phyloP scores from a whole-genome alignment of 1,284 basidiomycete species.

The Athelia sp. region DNA sequence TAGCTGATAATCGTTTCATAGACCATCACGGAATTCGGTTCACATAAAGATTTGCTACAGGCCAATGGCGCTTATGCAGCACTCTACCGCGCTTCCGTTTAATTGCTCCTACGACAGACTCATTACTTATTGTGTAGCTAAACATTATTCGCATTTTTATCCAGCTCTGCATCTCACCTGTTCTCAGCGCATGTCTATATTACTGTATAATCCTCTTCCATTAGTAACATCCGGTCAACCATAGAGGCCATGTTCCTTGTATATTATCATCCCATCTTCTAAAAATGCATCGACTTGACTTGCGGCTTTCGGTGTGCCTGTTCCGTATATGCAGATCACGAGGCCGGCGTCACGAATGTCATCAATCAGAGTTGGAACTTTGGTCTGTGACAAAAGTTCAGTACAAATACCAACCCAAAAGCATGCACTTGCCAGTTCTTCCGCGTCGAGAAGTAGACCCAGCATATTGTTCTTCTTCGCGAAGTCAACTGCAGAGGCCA shows the following conservation, averaged over 20 bases:
- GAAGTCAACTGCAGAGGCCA: conserved; percentile 91
- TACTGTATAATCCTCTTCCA: neutral
- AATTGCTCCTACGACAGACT: conserved; percentile 10
- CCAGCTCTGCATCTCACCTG: neutral
- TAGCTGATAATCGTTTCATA: conserved; percentile 22
- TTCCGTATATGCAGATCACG: conserved; percentile 77
- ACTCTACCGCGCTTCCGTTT: conserved; percentile 66
- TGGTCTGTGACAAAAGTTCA: conserved; percentile 34
- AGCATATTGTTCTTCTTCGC: conserved; percentile 92
- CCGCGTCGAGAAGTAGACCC: conserved; percentile 89
- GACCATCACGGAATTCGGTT: conserved; percentile 77
- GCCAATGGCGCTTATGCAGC: conserved; percentile 63
- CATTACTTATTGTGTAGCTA: too few relatives aligned
- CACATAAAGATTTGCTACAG: conserved; percentile 67
- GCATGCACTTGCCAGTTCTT: conserved; percentile 61
- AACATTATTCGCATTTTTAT: conserved; percentile 1
- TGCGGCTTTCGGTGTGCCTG: conserved; percentile 16
- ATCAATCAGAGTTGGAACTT: conserved; percentile 81
- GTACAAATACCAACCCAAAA: conserved; percentile 9
- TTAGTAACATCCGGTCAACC: neutral
- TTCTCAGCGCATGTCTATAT: neutral
- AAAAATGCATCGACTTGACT: conserved; percentile 63
- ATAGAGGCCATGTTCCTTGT: conserved; percentile 44
- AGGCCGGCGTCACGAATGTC: conserved; percentile 88
- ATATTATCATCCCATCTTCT: conserved; percentile 56